phyloP scores from a whole-genome alignment of 202 grass and related monocot genomes.

The Bolboschoenoplectus hybrid region DNA sequence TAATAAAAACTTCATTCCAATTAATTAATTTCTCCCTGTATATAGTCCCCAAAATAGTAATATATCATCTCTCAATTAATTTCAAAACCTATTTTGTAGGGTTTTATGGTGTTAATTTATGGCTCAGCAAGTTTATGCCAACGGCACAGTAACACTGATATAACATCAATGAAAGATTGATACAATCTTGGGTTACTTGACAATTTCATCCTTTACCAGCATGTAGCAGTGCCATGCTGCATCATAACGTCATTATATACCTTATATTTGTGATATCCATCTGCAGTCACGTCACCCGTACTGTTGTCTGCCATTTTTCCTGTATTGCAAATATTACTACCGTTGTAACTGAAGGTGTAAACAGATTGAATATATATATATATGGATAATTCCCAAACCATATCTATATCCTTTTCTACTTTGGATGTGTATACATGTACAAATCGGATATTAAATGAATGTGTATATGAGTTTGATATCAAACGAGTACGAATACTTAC shows the following conservation, averaged over 20 bases:
- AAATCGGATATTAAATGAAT: background rate
- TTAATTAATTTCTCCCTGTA: background rate
- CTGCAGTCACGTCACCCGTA: slow-evolving; percentile 57
- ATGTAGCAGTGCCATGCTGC: background rate
- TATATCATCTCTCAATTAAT: background rate
- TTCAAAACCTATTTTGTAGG: background rate
- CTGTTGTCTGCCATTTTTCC: slow-evolving; percentile 74
- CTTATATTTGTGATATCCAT: slow-evolving; percentile 85
- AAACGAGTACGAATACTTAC: too few relatives aligned
- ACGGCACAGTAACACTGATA: background rate
- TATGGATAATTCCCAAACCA: too few relatives aligned
- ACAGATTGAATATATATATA: background rate
- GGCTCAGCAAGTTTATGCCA: background rate
- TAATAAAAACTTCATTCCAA: background rate
- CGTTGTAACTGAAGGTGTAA: background rate
- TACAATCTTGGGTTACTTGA: background rate
- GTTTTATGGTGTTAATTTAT: background rate
- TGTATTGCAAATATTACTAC: slow-evolving; percentile 35
- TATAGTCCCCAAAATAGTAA: background rate
- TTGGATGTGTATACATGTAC: background rate
- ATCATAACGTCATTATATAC: slow-evolving; percentile 38
- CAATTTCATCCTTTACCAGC: background rate
- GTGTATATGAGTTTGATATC: too few relatives aligned
- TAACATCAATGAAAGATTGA: background rate
- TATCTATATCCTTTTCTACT: background rate